A percentile compares a stretch with the other conserved stretches of the same genome.
Conservation (phyloP, 139 green algal species). For the Chlamydomonas incerta region DNA sequence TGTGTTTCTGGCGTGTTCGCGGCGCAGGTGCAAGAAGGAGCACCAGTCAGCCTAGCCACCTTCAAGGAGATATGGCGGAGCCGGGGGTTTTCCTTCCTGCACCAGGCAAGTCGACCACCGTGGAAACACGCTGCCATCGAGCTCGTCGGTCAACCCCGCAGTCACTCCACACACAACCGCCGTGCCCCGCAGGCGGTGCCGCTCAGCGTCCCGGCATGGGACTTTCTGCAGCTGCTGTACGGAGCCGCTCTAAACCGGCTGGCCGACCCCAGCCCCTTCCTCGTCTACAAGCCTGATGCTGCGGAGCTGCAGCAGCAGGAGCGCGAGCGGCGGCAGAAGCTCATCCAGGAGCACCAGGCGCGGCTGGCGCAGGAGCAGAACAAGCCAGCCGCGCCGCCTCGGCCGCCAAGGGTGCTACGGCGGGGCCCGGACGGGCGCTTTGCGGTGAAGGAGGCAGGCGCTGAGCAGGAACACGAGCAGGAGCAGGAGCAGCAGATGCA, state of each 20-base stretch:
- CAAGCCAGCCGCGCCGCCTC: no score
- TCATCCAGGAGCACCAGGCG: no score
- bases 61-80: constrained; percentile 40
- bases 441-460: no score
- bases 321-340: no score
- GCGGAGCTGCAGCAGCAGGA: not conserved
- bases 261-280: constrained; percentile 36
- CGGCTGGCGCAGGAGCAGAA: no score
- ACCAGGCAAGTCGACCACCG: not conserved
- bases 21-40: not conserved
- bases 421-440: no score
- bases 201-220: constrained; percentile 11
- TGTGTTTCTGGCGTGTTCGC: not conserved
- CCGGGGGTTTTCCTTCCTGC: constrained; percentile 5
- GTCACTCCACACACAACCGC: not conserved
- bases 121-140: no score
- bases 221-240: constrained; percentile 43
- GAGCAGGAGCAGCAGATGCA: no score
- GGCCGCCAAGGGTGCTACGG: no score
- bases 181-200: constrained; percentile 22
- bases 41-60: not conserved
- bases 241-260: constrained; percentile 21
- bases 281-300: not conserved
- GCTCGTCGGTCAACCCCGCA: not conserved
- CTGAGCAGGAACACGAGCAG: no score